A percentile compares a stretch with the other conserved stretches of the same genome.
Conservation (phyloP, 176 grass and related monocot genomes). For the Lolium multiflorum region DNA sequence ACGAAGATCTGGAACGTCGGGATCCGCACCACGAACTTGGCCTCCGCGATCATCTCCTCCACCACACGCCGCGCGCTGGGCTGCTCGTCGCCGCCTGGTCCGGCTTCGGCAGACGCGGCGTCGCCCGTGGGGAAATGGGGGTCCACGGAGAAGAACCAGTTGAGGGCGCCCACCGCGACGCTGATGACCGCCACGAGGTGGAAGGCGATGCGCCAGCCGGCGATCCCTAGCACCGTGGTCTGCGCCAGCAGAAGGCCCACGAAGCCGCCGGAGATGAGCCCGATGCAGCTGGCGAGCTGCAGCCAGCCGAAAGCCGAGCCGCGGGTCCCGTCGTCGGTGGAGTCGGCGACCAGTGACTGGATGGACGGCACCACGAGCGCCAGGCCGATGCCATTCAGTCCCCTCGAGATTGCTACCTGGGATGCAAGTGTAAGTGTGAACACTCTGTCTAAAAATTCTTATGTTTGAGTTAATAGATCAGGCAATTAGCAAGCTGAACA, state of each 20-base stretch:
- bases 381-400: slow-evolving; percentile 79
- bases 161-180: slow-evolving; percentile 56
- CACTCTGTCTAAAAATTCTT: no score
- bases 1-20: slow-evolving; percentile 75
- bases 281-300: slow-evolving; percentile 68
- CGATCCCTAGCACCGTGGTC: slow-evolving; percentile 74
- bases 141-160: slow-evolving; percentile 58
- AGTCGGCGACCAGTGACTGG: slow-evolving; percentile 84
- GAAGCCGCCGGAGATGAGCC: slow-evolving; percentile 74
- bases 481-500: not conserved
- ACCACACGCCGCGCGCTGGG: slow-evolving; percentile 34
- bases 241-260: slow-evolving; percentile 65
- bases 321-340: slow-evolving; percentile 68
- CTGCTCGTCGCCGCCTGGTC: slow-evolving; percentile 4
- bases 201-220: slow-evolving; percentile 86
- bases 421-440: not conserved
- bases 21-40: slow-evolving; percentile 61
- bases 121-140: slow-evolving; percentile 43
- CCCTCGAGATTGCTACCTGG: slow-evolving; percentile 84
- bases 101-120: not conserved
- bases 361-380: slow-evolving; percentile 83
- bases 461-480: not conserved
- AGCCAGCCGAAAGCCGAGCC: slow-evolving; percentile 90
- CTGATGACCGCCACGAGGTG: slow-evolving; percentile 72
- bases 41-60: slow-evolving; percentile 57